A percentile compares a stretch with the other conserved stretches of the same genome.
Evolutionary conservation across 1,284 basidiomycete species (phyloP).

Genomic region (Malassezia pachydermatis): DNA sequence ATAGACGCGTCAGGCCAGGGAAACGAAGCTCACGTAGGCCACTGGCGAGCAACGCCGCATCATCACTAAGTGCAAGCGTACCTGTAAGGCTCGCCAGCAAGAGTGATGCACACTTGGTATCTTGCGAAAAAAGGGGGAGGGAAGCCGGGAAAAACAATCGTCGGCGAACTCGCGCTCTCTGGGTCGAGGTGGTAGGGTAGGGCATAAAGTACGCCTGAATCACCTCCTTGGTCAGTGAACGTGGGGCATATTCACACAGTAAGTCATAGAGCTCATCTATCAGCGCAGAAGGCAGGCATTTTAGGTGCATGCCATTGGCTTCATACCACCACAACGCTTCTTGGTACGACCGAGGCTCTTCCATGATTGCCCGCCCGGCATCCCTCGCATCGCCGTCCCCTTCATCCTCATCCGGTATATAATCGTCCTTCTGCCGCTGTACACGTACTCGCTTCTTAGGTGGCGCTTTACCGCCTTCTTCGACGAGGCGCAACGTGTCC

Average conservation of each 20-base stretch:
- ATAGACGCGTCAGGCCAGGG: conserved; percentile 16
- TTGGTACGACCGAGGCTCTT: background rate
- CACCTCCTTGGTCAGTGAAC: conserved; percentile 13
- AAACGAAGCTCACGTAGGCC: conserved; percentile 3
- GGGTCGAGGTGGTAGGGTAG: background rate
- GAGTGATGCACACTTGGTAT: conserved; percentile 13
- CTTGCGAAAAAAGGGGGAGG: conserved; percentile 17
- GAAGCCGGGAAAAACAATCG: conserved; percentile 17
- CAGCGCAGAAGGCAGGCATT: conserved; percentile 4
- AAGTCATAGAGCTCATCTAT: conserved; percentile 3
- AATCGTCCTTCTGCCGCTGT: conserved; percentile 5
- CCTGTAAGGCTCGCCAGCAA: conserved; percentile 11
- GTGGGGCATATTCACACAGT: conserved; percentile 10
- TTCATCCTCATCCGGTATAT: conserved; percentile 11
- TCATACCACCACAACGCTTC: conserved; percentile 6
- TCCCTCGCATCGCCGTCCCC: background rate
- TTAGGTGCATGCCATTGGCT: conserved; percentile 8
- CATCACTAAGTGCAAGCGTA: background rate
- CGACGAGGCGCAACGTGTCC: background rate
- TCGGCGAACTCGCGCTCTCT: conserved; percentile 2
- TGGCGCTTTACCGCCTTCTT: background rate
- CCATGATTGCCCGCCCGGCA: background rate
- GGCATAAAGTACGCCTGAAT: conserved; percentile 10
- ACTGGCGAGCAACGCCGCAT: background rate
- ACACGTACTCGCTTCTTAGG: background rate